These are phyloP conservation scores for Strobilomyces confusus DNA, from an alignment of 768 basidiomycete genomes.

Conservation along the genomic window DNA sequence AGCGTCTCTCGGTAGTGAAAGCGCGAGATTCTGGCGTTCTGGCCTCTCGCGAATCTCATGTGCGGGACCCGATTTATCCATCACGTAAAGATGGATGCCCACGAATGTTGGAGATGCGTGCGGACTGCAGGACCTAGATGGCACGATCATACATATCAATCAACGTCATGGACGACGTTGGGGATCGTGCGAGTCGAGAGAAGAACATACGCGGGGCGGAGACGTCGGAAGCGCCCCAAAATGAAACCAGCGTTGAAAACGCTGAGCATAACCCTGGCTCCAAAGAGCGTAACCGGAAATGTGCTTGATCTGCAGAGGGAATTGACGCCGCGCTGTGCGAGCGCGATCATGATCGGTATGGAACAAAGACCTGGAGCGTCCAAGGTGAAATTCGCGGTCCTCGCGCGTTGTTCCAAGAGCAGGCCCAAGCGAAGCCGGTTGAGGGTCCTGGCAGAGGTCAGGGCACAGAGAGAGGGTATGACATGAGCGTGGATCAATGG, in stretches of 20 bases:
- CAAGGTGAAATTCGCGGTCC: conserved; percentile 1
- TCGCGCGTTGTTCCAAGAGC: not conserved
- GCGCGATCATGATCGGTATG: conserved; percentile 24
- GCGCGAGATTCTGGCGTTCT: not conserved
- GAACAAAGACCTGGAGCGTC: conserved; percentile 2
- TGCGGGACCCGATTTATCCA: conserved; percentile 2
- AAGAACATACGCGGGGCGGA: not conserved
- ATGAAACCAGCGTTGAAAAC: not conserved
- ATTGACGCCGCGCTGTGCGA: conserved; percentile 5
- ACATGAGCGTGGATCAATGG: conserved; percentile 1
- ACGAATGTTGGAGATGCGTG: not conserved
- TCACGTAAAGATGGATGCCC: conserved; percentile 17
- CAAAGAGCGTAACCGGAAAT: not conserved
- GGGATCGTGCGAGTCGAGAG: not conserved
- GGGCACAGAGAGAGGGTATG: too few species aligned
- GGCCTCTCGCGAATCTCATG: conserved; percentile 3
- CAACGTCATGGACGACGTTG: not conserved
- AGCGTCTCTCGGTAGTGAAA: not conserved
- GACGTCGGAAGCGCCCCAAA: not conserved
- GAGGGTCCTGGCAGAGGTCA: too few species aligned
- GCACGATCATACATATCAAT: not conserved
- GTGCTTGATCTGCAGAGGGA: conserved; percentile 15
- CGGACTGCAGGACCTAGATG: not conserved
- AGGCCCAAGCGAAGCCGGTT: too few species aligned
- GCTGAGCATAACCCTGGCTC: conserved; percentile 1